Percentiles rank a stretch among this genome's conserved stretches.
Conservation (phyloP, 2,329 filamentous ascomycete species). For the Nemania abortiva region DNA sequence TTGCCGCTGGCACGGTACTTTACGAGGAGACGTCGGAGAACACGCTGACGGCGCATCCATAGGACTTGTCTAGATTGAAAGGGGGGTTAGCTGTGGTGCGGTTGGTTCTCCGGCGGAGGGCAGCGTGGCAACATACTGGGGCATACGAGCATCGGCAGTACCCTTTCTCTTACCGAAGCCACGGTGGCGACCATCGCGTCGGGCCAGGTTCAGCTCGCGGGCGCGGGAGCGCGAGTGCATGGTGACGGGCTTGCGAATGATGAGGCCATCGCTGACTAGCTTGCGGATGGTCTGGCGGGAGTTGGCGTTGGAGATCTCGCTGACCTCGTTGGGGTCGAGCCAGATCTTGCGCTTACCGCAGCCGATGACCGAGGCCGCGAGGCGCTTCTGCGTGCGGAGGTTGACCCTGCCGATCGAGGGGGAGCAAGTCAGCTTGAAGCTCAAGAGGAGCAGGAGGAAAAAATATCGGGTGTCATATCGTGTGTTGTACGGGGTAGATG, state of each 20-base stretch:
- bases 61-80: constrained; percentile 80
- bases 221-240: constrained; percentile 99
- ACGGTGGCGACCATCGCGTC: constrained; percentile 96
- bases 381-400: constrained; percentile 99
- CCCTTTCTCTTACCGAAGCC: constrained; percentile 99
- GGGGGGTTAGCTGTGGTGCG: constrained; percentile 15
- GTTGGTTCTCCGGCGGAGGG: background rate
- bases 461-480: background rate
- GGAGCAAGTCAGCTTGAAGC: constrained; percentile 34
- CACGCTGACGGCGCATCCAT: constrained; percentile 99
- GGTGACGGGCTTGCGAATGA: constrained; percentile 99
- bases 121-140: constrained; percentile 75
- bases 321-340: constrained; percentile 99
- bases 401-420: constrained; percentile 83
- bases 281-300: constrained; percentile 99
- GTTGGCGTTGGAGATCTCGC: constrained; percentile 99
- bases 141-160: constrained; percentile 99
- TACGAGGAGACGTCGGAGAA: constrained; percentile 98
- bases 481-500: background rate
- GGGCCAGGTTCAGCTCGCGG: constrained; percentile 92
- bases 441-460: background rate
- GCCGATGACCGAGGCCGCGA: constrained; percentile 97
- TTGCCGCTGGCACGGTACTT: constrained; percentile 99
- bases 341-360: constrained; percentile 99
- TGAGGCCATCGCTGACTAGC: constrained; percentile 99